Evolutionary conservation across 2,329 filamentous ascomycete genomes (phyloP), one percentile per base, ranked within the genome.

Genomic region (Diatrype stigma): DNA sequence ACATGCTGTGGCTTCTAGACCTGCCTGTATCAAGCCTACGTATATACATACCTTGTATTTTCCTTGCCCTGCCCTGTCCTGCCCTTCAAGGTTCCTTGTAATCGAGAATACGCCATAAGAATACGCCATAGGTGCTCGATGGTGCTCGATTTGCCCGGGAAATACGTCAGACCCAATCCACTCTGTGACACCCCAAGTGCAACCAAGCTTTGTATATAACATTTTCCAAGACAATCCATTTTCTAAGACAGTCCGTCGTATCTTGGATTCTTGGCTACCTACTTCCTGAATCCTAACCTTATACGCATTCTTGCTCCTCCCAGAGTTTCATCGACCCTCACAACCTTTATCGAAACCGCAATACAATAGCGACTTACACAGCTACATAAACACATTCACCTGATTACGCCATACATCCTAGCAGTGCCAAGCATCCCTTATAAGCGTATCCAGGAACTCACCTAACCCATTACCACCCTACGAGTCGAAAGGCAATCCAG

Each of bases 221-320:
- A 45, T 19, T 42, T 51, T 37, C 40, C 48, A 42, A 48, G 49
- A 51, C 38, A 26, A 40, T 28, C 50, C 48, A 16, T 45, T 42
- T 51, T 37, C 40, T 46, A 42, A 48, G 49, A 51, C 38, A 26
- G 42, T 28, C 50, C 48, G 21, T 45, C 7, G 10, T 19, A 45
- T 46, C 46, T 56, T 54, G 47, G 48, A 34, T 42, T 48, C n/a
- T n/a, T n/a, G n/a, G n/a, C n/a, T n/a, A n/a, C n/a, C n/a, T n/a
- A n/a, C n/a, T n/a, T n/a, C n/a, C n/a, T n/a, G n/a, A n/a, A n/a
- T n/a, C n/a, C n/a, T n/a, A n/a, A n/a, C n/a, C n/a, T n/a, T n/a
- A n/a, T n/a, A n/a, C n/a, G n/a, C n/a, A n/a, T 42, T 56, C 49
- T 47, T 51, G n/a, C 30, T 40, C 53, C 52, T 47, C 44, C 53